These are phyloP conservation scores for Colletotrichum scovillei DNA, from an alignment of 2,329 filamentous ascomycete genomes.

Conservation along the genomic window DNA sequence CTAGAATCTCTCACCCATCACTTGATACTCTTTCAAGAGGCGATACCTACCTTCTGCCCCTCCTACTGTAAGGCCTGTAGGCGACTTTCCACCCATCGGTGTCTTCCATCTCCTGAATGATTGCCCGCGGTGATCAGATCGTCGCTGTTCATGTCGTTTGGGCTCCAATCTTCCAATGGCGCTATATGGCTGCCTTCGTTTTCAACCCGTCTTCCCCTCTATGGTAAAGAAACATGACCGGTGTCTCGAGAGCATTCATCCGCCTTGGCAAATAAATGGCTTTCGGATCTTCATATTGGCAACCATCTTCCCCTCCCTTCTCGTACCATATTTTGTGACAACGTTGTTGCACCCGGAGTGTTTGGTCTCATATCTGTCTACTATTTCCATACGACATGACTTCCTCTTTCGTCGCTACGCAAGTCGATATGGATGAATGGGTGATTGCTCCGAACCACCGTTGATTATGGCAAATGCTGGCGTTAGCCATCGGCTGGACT, in stretches of 20 bases:
- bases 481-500: not conserved
- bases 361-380: not conserved
- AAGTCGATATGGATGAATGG: not conserved
- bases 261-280: conserved; percentile 24
- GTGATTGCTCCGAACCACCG: not conserved
- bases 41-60: not conserved
- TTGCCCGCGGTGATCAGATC: not conserved
- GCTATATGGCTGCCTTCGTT: not conserved
- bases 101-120: not conserved
- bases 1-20: not conserved
- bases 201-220: not conserved
- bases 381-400: not conserved
- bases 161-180: not conserved
- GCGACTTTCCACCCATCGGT: not conserved
- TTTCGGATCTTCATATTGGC: conserved; percentile 6
- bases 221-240: not conserved
- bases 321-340: not conserved
- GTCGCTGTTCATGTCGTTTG: not conserved
- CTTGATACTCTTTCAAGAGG: not conserved
- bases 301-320: not conserved
- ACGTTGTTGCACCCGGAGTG: not conserved
- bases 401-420: not conserved
- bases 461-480: not conserved
- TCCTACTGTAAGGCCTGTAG: no score
- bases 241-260: conserved; percentile 6